Evolutionary conservation across 2,329 filamentous ascomycete species (phyloP).

Genomic region (Xylaria sp.): DNA sequence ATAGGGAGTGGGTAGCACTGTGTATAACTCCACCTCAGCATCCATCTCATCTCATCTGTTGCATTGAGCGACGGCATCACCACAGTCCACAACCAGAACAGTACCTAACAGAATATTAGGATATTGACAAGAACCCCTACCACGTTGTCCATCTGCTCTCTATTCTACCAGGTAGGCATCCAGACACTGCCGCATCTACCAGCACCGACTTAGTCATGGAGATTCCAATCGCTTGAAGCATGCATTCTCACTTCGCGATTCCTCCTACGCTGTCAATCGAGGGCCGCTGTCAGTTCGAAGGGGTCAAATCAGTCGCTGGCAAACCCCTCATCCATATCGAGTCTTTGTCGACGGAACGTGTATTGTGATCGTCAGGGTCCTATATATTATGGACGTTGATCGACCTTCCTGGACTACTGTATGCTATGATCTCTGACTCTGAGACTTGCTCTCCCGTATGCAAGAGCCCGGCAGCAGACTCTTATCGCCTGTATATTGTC

Average conservation of each 20-base stretch:
- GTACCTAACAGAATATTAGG: too few species aligned
- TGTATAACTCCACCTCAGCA: slow-evolving; percentile 15
- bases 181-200: neutral
- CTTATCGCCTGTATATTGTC: slow-evolving; percentile 1
- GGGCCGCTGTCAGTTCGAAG: neutral
- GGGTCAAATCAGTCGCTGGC: neutral
- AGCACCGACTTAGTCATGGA: neutral
- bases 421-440: neutral
- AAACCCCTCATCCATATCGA: neutral
- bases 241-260: slow-evolving; percentile 1
- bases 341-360: neutral
- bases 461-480: neutral
- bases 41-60: neutral
- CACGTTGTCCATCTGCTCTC: too few species aligned
- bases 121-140: too few species aligned
- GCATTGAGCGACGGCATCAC: too few species aligned
- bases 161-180: too few species aligned
- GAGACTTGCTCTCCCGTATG: neutral
- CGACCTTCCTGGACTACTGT: neutral
- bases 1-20: neutral
- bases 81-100: slow-evolving; percentile 5
- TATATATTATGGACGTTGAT: slow-evolving; percentile 14
- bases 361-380: slow-evolving; percentile 19
- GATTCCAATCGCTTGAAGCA: neutral
- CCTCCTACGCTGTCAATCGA: neutral